Conservation (phyloP, 176 grass and related monocot species). For the Oryza meridionalis region DNA sequence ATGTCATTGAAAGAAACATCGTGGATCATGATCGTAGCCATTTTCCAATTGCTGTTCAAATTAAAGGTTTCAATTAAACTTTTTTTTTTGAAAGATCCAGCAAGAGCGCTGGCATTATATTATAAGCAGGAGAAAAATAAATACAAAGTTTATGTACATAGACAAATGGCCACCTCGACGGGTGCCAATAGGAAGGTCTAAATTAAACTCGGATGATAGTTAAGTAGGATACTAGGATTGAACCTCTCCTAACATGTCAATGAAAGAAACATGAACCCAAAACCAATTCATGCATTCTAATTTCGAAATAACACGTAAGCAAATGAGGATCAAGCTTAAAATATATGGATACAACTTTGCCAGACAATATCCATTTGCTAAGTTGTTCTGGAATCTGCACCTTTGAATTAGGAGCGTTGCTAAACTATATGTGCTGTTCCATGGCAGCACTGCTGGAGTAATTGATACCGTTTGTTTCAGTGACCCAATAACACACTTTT, state of each 20-base stretch:
- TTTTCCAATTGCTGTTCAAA: background rate
- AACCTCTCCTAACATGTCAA: background rate
- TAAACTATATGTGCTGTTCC: background rate
- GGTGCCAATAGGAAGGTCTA: background rate
- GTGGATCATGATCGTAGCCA: background rate
- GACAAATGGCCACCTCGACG: too few species aligned
- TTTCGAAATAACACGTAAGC: background rate
- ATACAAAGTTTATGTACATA: too few species aligned
- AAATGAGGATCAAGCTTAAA: background rate
- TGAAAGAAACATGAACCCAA: background rate
- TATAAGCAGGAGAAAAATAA: too few species aligned
- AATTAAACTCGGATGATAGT: background rate
- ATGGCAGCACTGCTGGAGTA: background rate
- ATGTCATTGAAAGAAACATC: background rate
- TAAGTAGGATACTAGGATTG: background rate
- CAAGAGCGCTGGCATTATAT: too few species aligned
- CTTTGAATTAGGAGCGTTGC: background rate
- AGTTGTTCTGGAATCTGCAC: background rate
- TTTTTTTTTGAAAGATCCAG: too few species aligned
- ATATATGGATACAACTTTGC: background rate
- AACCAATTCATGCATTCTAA: background rate
- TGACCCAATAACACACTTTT: background rate
- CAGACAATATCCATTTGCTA: background rate
- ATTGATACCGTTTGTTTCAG: background rate
- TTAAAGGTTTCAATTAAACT: background rate